Percentiles rank a stretch among this genome's conserved stretches.
These are phyloP conservation scores for Pythium rhizo-oryzae DNA, from an alignment of 352 stramenopile species.

Conservation along the genomic window DNA sequence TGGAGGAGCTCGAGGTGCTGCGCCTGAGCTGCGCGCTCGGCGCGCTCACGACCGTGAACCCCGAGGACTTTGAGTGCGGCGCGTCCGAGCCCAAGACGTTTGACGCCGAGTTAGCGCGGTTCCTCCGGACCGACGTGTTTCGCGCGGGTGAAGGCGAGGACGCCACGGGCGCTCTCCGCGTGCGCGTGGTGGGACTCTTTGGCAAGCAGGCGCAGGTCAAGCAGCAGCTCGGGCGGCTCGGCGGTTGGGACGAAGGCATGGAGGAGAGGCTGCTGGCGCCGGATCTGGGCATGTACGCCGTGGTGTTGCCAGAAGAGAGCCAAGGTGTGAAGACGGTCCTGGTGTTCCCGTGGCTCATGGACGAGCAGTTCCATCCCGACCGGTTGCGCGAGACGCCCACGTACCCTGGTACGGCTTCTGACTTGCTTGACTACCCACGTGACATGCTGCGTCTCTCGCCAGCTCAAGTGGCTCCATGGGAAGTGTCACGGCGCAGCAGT, in stretches of 20 bases:
- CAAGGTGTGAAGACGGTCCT: constrained; percentile 30
- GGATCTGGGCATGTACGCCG: constrained; percentile 62
- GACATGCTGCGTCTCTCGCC: constrained; percentile 42
- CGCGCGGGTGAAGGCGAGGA: constrained; percentile 12
- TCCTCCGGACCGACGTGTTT: constrained; percentile 58
- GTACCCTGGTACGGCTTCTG: constrained; percentile 69
- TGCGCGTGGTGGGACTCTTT: constrained; percentile 56
- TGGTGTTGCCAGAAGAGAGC: constrained; percentile 31
- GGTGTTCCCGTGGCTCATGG: constrained; percentile 69
- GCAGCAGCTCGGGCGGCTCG: constrained; percentile 36
- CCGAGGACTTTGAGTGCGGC: constrained; percentile 51
- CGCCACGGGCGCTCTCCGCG: not conserved
- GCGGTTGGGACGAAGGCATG: constrained; percentile 50
- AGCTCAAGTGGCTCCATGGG: constrained; percentile 28
- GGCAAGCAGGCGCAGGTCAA: constrained; percentile 62
- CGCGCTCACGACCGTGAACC: constrained; percentile 45
- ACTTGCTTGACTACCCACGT: constrained; percentile 52
- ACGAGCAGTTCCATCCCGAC: constrained; percentile 41
- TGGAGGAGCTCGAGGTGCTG: constrained; percentile 73
- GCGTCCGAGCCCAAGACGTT: constrained; percentile 54
- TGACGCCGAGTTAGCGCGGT: constrained; percentile 62
- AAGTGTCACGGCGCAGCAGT: constrained; percentile 4
- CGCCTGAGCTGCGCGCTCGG: constrained; percentile 58
- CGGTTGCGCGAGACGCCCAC: constrained; percentile 35
- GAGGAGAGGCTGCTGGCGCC: constrained; percentile 33